Evolutionary conservation across 768 basidiomycete genomes (phyloP), one percentile per base, ranked within the genome.

Genomic region (Cubamyces lactineus): DNA sequence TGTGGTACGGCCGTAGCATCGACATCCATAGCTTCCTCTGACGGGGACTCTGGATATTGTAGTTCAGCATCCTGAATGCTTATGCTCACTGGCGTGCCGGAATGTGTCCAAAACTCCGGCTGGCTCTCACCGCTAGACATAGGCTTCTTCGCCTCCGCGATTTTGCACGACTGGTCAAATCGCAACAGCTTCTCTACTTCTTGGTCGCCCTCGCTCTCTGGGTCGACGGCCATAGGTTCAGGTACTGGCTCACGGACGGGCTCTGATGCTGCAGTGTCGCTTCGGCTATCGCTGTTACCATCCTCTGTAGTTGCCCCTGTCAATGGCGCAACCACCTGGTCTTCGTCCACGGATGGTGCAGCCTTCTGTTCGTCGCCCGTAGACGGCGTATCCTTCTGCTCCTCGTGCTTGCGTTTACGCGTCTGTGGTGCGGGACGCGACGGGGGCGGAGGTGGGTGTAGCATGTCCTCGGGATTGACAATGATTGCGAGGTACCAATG

Each of bases 401-500:
- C 49, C 6, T 69, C 72, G 12, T 70, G 71, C 50, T 72, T 73
- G 23, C 72, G 68, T 38, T 72, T 73, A 26, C 71, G 66, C 3
- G 72, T 72, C 54, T 66, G 53, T 11, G 63, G 69, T 8, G 42
- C 63, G 12, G 28, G 15, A 8, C n/a, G 34, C 19, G 38, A 9
- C 38, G 15, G 41, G 24, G 63, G 47, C 2, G 81, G 78, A n/a
- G 81, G 77, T 13, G 86, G 79, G 39, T 81, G 73, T 71, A 90
- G 75, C 7, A 82, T 76, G 50, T 79, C 73, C 55, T 84, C 86
- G 0, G 97, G 96, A 61, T 89, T 86, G 72, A 86, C 89, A 66
- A 99, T 96, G 63, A 98, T 86, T 16, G 93, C 96, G 42, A 98
- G 84, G 74, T 97, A 98, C 97, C 97, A 98, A 76, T 99, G 97